A percentile compares a stretch with the other conserved stretches of the same genome.
phyloP scores from a whole-genome alignment of 169 alveolate species.

The Plasmodium ovale region DNA sequence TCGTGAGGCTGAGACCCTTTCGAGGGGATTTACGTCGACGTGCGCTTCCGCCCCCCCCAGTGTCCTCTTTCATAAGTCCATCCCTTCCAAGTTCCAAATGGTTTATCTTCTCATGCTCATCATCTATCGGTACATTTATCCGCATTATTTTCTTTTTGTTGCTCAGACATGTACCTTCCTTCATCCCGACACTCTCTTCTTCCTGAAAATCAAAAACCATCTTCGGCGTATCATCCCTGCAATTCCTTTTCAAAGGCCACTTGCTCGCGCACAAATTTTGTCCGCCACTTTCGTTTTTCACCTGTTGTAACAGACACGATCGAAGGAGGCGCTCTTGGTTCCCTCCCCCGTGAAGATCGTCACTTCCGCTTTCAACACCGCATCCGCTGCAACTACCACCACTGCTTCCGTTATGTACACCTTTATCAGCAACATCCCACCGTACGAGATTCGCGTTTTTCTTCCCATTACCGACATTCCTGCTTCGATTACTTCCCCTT shows the following conservation, averaged over 20 bases:
- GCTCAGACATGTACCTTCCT: neutral
- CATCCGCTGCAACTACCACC: neutral
- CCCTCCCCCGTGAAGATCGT: neutral
- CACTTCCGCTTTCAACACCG: neutral
- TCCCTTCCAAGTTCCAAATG: neutral
- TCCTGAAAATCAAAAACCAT: slow-evolving; percentile 14
- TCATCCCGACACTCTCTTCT: neutral
- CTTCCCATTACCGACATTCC: neutral
- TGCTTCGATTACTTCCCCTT: slow-evolving; percentile 20
- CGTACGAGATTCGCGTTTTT: neutral
- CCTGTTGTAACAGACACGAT: neutral
- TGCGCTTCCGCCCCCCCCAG: too few relatives aligned
- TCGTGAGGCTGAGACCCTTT: neutral
- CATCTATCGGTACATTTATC: slow-evolving; percentile 18
- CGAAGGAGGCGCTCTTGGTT: neutral
- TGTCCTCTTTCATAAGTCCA: neutral
- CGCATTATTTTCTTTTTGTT: slow-evolving; percentile 46
- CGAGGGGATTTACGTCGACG: too few relatives aligned
- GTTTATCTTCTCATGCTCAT: slow-evolving; percentile 13
- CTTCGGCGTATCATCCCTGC: slow-evolving; percentile 27
- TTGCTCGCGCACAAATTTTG: slow-evolving; percentile 5
- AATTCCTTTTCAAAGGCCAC: slow-evolving; percentile 46
- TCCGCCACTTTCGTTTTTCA: slow-evolving; percentile 10
- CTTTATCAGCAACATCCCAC: too few relatives aligned
- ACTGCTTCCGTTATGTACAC: neutral